Base-by-base conservation (phyloP, 1,284 basidiomycete genomes). In the Tremellales sp. region DNA sequence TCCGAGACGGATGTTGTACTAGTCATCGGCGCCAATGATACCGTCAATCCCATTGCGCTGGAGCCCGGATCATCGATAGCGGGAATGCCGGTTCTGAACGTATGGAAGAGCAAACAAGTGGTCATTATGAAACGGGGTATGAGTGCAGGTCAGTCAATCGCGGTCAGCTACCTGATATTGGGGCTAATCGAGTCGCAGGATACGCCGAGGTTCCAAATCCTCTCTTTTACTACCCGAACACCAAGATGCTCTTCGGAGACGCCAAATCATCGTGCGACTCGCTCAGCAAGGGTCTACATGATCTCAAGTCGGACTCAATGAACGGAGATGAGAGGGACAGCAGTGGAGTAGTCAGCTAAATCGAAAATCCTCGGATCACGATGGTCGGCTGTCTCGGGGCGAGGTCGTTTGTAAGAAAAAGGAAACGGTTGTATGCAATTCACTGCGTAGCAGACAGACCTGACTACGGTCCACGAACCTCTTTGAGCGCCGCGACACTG, bases 51-150 rank as follows among this genome's bases (percentile, higher is more conserved):
- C 10, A 89, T 90, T 56, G 86, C 87, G 19, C 77, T 90, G n/a
- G 87, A 90, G 71, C 80, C 85, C 4, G 86, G 86, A 37, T 87
- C 85, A 51, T 78, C 87, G 10, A 90, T 90, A 57, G 87, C 87
- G 13, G 87, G 88, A 36, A 90, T 90, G 87, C 87, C 87, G 10
- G 87, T 90, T 21, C 77, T 90, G 52, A 85, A 89, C 58, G 87
- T 85, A 6, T 90, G 87, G 88, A 88, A 89, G 81, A 86, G 85
- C 68, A 89, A 89, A 70, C 84, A 89, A 64, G 87, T 89, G 35
- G 79, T 90, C 45, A 87, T 90, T 27, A 90, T 90, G 87, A 90
- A 90, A 74, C 80, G 87, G 55, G 86, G 87, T 43, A 84, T 90
- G 80, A 82, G 85, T 5, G 44, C 37, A 33, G 49, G 49, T 62